Percentiles rank a stretch among this genome's conserved stretches.
phyloP scores from a whole-genome alignment of 192 early-diverging fungal genomes.

The Phlyctochytrium bullatum region DNA sequence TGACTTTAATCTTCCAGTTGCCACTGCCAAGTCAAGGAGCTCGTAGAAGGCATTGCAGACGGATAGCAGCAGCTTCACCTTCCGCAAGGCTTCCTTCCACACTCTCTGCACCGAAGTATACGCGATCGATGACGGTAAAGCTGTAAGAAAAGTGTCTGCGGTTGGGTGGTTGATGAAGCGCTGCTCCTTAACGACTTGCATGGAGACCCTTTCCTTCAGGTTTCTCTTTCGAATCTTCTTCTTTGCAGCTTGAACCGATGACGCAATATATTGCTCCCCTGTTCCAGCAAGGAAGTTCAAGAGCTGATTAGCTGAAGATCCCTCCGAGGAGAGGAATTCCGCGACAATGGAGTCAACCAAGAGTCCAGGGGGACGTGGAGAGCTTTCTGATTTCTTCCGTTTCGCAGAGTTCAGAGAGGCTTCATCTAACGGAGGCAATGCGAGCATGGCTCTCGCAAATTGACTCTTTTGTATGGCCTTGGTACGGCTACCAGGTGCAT shows the following conservation, averaged over 20 bases:
- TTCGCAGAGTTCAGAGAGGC: neutral
- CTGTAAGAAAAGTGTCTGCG: neutral
- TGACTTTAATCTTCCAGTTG: neutral
- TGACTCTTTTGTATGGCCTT: neutral
- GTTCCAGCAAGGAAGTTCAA: neutral
- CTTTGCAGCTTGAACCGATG: neutral
- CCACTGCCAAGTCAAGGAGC: neutral
- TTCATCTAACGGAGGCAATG: neutral
- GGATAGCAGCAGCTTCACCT: neutral
- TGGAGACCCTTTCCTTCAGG: neutral
- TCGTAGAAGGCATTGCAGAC: neutral
- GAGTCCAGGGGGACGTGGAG: neutral
- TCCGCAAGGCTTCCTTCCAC: neutral
- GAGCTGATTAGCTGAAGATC: neutral
- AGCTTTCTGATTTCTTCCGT: neutral
- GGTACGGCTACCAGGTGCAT: neutral
- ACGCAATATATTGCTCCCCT: neutral
- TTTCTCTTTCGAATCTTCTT: neutral
- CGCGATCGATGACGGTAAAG: neutral
- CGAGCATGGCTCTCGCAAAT: neutral
- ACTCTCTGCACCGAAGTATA: neutral
- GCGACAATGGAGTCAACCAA: neutral
- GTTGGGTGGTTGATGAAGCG: neutral
- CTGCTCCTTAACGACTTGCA: neutral
- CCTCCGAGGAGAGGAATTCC: neutral